Conservation (phyloP, 2,329 filamentous ascomycete species). For the Penicillium sp. region DNA sequence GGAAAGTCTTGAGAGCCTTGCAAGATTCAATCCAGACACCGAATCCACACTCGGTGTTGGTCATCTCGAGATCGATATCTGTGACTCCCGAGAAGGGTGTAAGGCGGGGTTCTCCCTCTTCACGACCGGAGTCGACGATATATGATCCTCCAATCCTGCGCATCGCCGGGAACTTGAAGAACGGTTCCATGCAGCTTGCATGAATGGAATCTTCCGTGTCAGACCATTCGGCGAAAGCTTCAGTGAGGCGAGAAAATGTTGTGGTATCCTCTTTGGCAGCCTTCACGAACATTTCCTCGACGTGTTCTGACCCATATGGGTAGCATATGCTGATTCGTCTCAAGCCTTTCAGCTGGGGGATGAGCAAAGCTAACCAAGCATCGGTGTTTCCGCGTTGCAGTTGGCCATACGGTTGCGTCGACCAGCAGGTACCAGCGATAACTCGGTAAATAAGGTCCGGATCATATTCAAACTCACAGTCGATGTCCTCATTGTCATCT, state of each 20-base stretch:
- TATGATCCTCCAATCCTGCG: neutral
- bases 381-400: neutral
- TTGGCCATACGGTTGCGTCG: neutral
- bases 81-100: neutral
- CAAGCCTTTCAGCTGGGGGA: constrained; percentile 1
- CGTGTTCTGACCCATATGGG: neutral
- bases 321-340: neutral
- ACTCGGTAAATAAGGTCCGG: neutral
- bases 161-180: constrained; percentile 1
- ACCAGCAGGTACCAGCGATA: neutral
- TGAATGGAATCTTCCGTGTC: neutral
- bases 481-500: neutral
- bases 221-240: neutral
- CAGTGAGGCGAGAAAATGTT: neutral
- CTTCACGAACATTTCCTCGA: neutral
- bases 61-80: neutral
- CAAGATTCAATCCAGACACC: constrained; percentile 2
- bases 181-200: constrained; percentile 1
- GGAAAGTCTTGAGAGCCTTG: constrained; percentile 1
- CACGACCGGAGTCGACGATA: neutral
- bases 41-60: neutral
- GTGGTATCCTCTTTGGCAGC: neutral
- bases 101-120: neutral
- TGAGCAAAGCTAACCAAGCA: constrained; percentile 2
- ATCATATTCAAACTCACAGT: neutral